Evolutionary conservation across 2,329 filamentous ascomycete species (phyloP).

Genomic region (Coniochaeta sp.): DNA sequence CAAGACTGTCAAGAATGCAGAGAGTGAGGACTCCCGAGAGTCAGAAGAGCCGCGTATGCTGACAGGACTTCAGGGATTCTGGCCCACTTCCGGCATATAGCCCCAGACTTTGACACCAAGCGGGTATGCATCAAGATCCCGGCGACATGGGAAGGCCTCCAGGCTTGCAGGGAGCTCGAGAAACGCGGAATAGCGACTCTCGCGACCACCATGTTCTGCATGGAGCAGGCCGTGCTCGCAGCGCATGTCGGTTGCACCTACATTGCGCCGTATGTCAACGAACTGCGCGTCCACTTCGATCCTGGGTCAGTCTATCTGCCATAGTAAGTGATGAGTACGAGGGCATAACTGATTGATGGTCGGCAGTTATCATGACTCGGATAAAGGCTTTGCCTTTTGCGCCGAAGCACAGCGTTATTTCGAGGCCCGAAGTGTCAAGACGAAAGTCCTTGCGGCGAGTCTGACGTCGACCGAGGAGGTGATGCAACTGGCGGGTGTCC

Average conservation of each 20-base stretch:
- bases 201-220: conserved; percentile 55
- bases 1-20: conserved; percentile 42
- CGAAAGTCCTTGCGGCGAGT: conserved; percentile 48
- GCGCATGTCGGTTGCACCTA: conserved; percentile 51
- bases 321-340: not conserved
- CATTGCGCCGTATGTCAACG: conserved; percentile 60
- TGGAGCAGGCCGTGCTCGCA: conserved; percentile 52
- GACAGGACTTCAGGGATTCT: conserved; percentile 35
- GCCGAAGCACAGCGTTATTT: conserved; percentile 47
- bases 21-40: conserved; percentile 29
- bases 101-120: conserved; percentile 33
- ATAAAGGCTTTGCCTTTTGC: conserved; percentile 43
- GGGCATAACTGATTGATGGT: not conserved
- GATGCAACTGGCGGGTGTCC: conserved; percentile 47
- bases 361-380: conserved; percentile 36
- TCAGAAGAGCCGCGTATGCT: not conserved
- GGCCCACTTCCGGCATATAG: conserved; percentile 35
- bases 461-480: conserved; percentile 51
- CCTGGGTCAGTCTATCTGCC: conserved; percentile 24
- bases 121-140: conserved; percentile 58
- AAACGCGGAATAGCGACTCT: conserved; percentile 47
- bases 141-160: conserved; percentile 55
- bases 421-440: conserved; percentile 28
- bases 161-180: conserved; percentile 49
- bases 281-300: conserved; percentile 56